Evolutionary conservation across 805 yeast genomes (phyloP), one percentile per base, ranked within the genome.

Genomic region (Zygosaccharomyces pseudorouxii): DNA sequence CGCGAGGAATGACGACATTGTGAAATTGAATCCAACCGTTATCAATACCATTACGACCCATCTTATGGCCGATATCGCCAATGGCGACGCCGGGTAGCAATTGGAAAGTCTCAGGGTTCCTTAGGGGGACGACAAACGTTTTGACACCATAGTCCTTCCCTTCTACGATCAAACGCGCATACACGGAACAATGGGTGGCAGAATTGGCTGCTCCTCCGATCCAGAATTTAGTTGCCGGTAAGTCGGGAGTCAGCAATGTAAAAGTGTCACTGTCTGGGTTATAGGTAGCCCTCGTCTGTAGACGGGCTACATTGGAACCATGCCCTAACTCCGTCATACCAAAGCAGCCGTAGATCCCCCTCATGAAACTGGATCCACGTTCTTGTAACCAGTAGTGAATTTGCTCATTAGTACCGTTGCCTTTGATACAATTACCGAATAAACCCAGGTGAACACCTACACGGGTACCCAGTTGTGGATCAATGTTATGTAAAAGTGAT

Each of bases 221-320:
- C 97, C 97, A 90, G 97, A 97, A 90, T 67, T 90, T 90, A 22
- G 97, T 89, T 38, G 97, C 97, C 31, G 95, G 90, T 47, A 86
- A 67, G 63, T 89, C 86, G 1, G 97, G 97, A 10, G 97, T 90
- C 64, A 87, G 78, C 60, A 90, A 81, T 47, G 77, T 64, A 62
- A 90, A 86, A 54, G 81, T 81, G 58, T 88, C 87, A 25, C 75
- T 76, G 14, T 69, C 70, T 16, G 72, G 70, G 65, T 88, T 83
- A 65, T 77, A 90, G 18, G 85, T 83, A 12, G 97, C 96, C 12
- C 89, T 85, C n/a, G 97, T 90, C 68, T 90, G 96, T 52, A 88
- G 74, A 20, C 87, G 95, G 3, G 96, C 96, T 39, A 90, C 97
- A 66, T 90, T 90, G 10, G 96, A 87, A 23, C 97, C 97, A 65